Base-by-base conservation (phyloP, 495 filamentous ascomycete species). In the Podospora fimiseda region DNA sequence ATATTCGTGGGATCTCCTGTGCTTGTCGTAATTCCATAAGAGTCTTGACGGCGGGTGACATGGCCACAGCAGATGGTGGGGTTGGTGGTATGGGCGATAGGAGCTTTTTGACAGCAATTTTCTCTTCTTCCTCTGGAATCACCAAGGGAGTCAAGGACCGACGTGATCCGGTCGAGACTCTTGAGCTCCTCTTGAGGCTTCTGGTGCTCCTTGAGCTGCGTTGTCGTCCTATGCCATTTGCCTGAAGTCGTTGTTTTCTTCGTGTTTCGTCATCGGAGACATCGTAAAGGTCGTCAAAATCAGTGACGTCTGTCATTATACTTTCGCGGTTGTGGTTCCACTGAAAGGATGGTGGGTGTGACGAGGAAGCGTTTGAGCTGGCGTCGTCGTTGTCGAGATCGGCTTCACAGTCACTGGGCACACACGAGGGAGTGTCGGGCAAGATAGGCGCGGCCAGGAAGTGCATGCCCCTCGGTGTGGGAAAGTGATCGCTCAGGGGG, bases 201-300 rank as follows among this genome's bases (percentile, higher is more conserved):
- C 50, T 64, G 22, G 52, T 30, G 46, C 60, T 65, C 57, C 62
- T 57, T 13, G 67, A 61, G 48, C 65, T 71, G 38, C 60, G 56
- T 41, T 67, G 62, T 19, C 69, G 67, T 43, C 57, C 30, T 40
- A 70, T 66, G 9, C 67, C 67, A 51, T 65, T 71, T 11, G 70
- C 58, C 50, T 61, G 58, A 33, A 64, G 58, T 41, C 53, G 63
- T 30, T 57, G 53, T 56, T 68, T 67, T 39, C 63, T 62, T 33
- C 53, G 56, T 22, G 53, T 53, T 47, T 74, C 72, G 5, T 84
- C 80, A 41, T 94, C 89, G 48, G 87, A 88, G 27, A 87, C 76
- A 65, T 95, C 89, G 60, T 95, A 94, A 18, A 96, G 69, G 53
- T 93, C 89, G 62, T 93, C 89, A 63, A 90, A 91, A 27, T 87